Conservation (phyloP, 2,329 filamentous ascomycete genomes). For the Aspergillus calidoustus region DNA sequence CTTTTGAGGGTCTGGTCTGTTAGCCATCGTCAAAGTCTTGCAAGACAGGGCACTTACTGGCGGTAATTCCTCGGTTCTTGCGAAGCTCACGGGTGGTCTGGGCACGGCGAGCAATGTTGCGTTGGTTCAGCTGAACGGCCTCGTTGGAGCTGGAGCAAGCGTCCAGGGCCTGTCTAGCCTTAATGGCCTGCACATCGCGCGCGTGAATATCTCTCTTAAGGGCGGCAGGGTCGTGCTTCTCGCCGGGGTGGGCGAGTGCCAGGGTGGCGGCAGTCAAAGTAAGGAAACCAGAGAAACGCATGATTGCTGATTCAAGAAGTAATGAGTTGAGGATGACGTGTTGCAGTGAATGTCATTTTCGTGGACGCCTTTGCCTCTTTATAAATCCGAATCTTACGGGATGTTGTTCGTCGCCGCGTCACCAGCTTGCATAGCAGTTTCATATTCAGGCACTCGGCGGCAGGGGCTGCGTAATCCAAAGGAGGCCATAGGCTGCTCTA, state of each 20-base stretch:
- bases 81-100: slow-evolving; percentile 33
- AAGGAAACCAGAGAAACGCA: slow-evolving; percentile 38
- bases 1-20: slow-evolving; percentile 28
- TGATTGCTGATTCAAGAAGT: neutral
- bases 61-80: slow-evolving; percentile 31
- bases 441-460: neutral
- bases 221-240: slow-evolving; percentile 34
- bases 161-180: slow-evolving; percentile 30
- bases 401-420: slow-evolving; percentile 6
- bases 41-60: slow-evolving; percentile 23
- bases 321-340: neutral
- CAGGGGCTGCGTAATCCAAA: slow-evolving; percentile 8
- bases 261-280: slow-evolving; percentile 36
- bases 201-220: slow-evolving; percentile 36
- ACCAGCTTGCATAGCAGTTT: neutral
- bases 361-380: neutral
- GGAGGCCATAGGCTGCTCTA: neutral
- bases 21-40: neutral
- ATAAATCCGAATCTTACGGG: neutral
- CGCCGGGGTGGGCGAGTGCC: slow-evolving; percentile 36
- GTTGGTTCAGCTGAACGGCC: slow-evolving; percentile 32
- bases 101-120: slow-evolving; percentile 35
- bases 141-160: slow-evolving; percentile 29
- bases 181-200: slow-evolving; percentile 31
- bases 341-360: neutral